A percentile compares a stretch with the other conserved stretches of the same genome.
phyloP scores from a whole-genome alignment of 148 eudicot species.

The Camellia sinensis region DNA sequence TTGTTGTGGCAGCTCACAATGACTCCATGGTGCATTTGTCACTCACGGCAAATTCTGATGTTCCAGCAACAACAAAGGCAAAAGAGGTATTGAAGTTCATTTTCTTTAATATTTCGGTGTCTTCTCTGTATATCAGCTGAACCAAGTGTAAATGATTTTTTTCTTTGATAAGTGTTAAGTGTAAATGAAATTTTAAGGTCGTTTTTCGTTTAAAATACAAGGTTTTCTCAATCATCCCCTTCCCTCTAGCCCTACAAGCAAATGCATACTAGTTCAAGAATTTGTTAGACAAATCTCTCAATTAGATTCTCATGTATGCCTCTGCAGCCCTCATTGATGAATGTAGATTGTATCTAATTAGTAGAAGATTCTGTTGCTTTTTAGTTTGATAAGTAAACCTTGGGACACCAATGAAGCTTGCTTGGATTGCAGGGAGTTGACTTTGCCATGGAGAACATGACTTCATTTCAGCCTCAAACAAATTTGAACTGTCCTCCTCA shows the following conservation, averaged over 20 bases:
- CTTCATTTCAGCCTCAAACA: conserved; percentile 19
- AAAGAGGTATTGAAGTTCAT: not conserved
- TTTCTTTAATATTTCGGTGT: not conserved
- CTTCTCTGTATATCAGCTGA: not conserved
- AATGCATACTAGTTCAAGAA: not conserved
- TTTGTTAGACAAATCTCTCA: conserved; percentile 4
- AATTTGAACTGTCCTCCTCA: conserved; percentile 17
- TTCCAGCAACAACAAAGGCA: conserved; percentile 37
- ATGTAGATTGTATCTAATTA: not conserved
- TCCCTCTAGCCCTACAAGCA: not conserved
- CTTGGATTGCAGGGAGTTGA: conserved; percentile 30
- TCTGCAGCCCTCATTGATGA: not conserved
- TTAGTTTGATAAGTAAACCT: conserved; percentile 1
- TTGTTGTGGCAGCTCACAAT: conserved; percentile 12
- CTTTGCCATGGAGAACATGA: conserved; percentile 14
- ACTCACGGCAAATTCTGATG: conserved; percentile 21
- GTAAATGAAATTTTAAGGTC: not conserved
- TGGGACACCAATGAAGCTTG: conserved; percentile 1
- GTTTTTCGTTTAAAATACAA: not conserved
- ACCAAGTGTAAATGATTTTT: not conserved
- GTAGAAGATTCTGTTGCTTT: not conserved
- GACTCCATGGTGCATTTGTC: conserved; percentile 8
- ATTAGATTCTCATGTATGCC: not conserved
- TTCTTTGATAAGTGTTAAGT: not conserved
- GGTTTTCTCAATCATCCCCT: not conserved